Evolutionary conservation across 805 yeast species (phyloP).

Genomic region (Ascoidea rubescens): DNA sequence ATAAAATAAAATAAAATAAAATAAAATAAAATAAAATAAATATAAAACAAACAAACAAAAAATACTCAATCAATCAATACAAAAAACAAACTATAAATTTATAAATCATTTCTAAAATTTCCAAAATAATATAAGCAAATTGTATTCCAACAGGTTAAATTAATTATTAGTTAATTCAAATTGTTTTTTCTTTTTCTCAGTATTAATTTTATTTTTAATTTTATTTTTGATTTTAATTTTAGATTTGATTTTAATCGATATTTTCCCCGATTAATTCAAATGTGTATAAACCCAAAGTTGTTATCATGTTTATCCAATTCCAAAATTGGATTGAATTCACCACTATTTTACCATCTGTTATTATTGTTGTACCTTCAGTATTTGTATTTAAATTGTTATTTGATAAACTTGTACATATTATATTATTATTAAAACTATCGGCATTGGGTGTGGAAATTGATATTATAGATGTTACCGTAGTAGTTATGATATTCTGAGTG

Average conservation of each 20-base stretch:
- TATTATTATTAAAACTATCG: neutral
- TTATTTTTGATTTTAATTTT: too few relatives aligned
- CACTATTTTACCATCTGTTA: conserved; percentile 14
- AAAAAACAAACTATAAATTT: too few relatives aligned
- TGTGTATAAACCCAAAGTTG: conserved; percentile 66
- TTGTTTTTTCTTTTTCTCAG: too few relatives aligned
- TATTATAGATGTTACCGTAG: neutral
- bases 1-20: too few relatives aligned
- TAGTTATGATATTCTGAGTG: neutral
- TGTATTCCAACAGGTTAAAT: too few relatives aligned
- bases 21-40: too few relatives aligned
- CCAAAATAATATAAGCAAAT: too few relatives aligned
- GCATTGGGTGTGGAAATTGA: neutral
- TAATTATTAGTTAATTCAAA: too few relatives aligned
- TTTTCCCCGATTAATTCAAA: conserved; percentile 44
- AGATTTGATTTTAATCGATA: neutral
- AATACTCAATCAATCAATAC: too few relatives aligned
- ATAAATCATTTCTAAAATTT: too few relatives aligned
- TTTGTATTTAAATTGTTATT: conserved; percentile 1
- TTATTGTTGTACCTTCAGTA: conserved; percentile 1
- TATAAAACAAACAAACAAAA: too few relatives aligned
- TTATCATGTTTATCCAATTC: conserved; percentile 90
- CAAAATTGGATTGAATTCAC: conserved; percentile 86
- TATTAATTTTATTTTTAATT: too few relatives aligned
- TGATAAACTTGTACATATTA: conserved; percentile 9